Evolutionary conservation across 148 eudicot genomes (phyloP).

Genomic region (Bassia scoparia): DNA sequence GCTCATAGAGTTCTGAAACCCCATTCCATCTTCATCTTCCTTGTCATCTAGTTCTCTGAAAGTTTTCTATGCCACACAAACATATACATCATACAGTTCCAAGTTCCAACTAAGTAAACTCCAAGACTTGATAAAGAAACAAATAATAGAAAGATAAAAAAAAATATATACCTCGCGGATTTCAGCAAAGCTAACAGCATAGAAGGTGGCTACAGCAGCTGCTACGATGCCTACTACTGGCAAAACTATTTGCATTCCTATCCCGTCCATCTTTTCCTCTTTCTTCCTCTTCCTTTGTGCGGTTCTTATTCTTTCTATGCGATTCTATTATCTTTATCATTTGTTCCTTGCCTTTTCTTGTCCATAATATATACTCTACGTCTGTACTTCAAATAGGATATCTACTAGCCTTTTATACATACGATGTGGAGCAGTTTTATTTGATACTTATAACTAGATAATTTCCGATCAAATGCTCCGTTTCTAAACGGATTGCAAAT

Average conservation of each 20-base stretch:
- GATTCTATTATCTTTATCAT: background rate
- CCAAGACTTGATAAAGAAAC: background rate
- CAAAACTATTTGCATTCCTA: constrained; percentile 40
- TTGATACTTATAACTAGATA: no score
- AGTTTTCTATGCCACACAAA: constrained; percentile 41
- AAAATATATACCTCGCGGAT: constrained; percentile 48
- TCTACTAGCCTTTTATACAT: no score
- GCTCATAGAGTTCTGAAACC: constrained; percentile 46
- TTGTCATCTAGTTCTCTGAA: constrained; percentile 44
- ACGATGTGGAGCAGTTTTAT: no score
- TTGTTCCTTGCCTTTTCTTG: no score
- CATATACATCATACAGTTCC: background rate
- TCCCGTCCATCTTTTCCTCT: constrained; percentile 40
- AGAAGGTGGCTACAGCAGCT: constrained; percentile 70
- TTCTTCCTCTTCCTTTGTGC: background rate
- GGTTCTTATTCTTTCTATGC: constrained; percentile 6
- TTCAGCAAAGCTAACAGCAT: constrained; percentile 68
- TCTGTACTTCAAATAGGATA: no score
- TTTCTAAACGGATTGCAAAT: no score
- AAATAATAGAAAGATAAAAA: background rate
- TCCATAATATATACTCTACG: no score
- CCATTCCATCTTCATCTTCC: constrained; percentile 37
- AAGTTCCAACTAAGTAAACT: background rate
- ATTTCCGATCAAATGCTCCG: no score
- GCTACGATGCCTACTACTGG: constrained; percentile 58